A percentile compares a stretch with the other conserved stretches of the same genome.
Conservation (phyloP, 2,329 filamentous ascomycete species). For the Pestalotiopsis sp. region DNA sequence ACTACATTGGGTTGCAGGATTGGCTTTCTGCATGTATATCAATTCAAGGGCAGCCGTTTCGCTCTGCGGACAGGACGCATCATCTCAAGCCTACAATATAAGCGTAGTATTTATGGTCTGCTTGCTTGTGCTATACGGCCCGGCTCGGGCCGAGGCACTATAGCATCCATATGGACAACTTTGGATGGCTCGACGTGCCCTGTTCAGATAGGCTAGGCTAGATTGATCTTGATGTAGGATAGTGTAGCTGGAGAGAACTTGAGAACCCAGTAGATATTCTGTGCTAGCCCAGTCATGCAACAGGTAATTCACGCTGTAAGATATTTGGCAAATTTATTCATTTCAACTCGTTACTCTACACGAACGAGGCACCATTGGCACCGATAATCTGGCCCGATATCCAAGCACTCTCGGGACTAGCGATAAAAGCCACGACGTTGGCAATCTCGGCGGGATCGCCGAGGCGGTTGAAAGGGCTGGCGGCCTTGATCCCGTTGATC, state of each 20-base stretch:
- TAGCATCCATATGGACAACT: not conserved
- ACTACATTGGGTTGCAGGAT: too few species aligned
- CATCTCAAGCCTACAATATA: too few species aligned
- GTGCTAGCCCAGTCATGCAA: not conserved
- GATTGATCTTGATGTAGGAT: too few species aligned
- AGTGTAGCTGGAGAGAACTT: too few species aligned
- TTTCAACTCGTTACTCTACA: not conserved
- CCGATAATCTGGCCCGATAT: slow-evolving; percentile 49
- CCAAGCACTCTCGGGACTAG: slow-evolving; percentile 38
- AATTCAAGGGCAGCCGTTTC: too few species aligned
- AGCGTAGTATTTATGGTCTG: not conserved
- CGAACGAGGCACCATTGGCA: slow-evolving; percentile 42
- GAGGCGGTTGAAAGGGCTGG: slow-evolving; percentile 47
- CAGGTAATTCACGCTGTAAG: not conserved
- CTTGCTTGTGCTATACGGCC: not conserved
- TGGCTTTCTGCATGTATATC: too few species aligned
- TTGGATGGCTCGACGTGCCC: not conserved
- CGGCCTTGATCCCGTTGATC: slow-evolving; percentile 41
- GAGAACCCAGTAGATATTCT: too few species aligned
- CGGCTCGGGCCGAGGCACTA: not conserved
- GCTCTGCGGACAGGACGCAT: too few species aligned
- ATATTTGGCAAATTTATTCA: too few species aligned
- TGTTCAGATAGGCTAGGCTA: too few species aligned
- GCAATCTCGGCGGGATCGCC: slow-evolving; percentile 54
- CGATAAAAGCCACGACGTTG: slow-evolving; percentile 45